Base-by-base conservation (phyloP, 306 rosid species). In the Hippophae gyantsensis region DNA sequence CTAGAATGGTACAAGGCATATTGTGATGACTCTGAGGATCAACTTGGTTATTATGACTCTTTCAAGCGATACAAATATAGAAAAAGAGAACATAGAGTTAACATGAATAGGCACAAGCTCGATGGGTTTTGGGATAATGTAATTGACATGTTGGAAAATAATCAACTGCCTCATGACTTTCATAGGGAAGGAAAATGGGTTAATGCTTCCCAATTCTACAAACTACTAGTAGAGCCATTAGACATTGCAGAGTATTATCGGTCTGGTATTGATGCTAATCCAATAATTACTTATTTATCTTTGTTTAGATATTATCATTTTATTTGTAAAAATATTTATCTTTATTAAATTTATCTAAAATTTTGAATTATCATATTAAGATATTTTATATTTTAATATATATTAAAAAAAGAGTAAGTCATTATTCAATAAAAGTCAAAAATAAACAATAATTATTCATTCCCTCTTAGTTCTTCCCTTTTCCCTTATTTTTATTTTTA, bases 241-340 rank as follows among this genome's bases (percentile, higher is more conserved):
- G 98, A 92, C 11, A 87, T 92, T 56, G 98, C 96, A 0, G 93
- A 85, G 6, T 88, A 87, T 14, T 87, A 92, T 23, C 60, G 84
- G 11, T 63, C 53, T 1, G 76, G 73, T 32, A 32, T 4, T 32
- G 38, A 4, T 32, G 4, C 38, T 2, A 32, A 32, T 32, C 38
- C 38, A 4, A 32, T 32, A 32, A 32, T 32, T 32, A 4, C 0
- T 32, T 32, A 32, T 32, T 32, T 32, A 18, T 18, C 23, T 18
- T 1, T 1, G 23, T 18, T 18, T 18, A 18, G 1, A 18, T 18
- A 18, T 18, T 32, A 32, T 32, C 38, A 32, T 32, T 32, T 32
- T 32, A 32, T 32, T 32, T 1, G 5, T 32, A 32, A 2, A 32
- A 18, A 18, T 1, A 32, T 32, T 32, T 32, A 32, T 32, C 5